phyloP scores from a whole-genome alignment of 352 stramenopile species.

The Phytophthora europaea region DNA sequence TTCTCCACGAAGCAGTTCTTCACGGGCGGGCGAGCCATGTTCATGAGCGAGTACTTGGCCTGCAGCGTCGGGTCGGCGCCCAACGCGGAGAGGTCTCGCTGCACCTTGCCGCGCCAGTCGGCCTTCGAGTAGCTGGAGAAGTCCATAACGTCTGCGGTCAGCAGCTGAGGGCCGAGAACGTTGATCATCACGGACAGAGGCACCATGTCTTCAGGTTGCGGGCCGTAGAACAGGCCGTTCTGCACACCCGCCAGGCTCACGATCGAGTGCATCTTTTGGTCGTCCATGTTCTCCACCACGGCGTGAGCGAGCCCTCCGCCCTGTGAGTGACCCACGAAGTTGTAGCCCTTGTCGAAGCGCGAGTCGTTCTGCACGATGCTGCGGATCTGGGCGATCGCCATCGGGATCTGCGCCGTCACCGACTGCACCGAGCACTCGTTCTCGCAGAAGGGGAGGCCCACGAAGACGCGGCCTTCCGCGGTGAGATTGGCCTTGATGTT shows the following conservation, averaged over 20 bases:
- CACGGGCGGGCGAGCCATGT: constrained; percentile 39
- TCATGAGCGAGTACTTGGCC: constrained; percentile 42
- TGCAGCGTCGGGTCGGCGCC: constrained; percentile 35
- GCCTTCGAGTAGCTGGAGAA: constrained; percentile 37
- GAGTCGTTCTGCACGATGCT: constrained; percentile 42
- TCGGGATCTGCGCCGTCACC: constrained; percentile 46
- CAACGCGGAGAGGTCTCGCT: constrained; percentile 43
- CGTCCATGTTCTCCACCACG: constrained; percentile 66
- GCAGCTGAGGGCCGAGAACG: constrained; percentile 32
- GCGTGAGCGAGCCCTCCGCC: constrained; percentile 50
- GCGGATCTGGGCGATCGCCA: constrained; percentile 62
- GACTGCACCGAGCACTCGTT: constrained; percentile 45
- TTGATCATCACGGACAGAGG: constrained; percentile 50
- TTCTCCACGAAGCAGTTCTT: constrained; percentile 22
- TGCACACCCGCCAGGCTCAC: constrained; percentile 58
- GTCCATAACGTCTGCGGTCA: constrained; percentile 43
- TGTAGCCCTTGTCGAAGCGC: constrained; percentile 52
- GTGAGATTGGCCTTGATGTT: constrained; percentile 48
- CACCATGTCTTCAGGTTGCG: constrained; percentile 40
- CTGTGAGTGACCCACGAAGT: constrained; percentile 61
- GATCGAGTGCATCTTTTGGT: constrained; percentile 56
- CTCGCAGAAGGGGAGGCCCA: constrained; percentile 52
- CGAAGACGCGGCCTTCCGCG: constrained; percentile 40
- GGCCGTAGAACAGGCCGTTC: constrained; percentile 67
- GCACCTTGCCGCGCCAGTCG: constrained; percentile 43